A percentile compares a stretch with the other conserved stretches of the same genome.
Evolutionary conservation across 2,329 filamentous ascomycete genomes (phyloP).

Genomic region (Neoscytalidium dimidiatum): DNA sequence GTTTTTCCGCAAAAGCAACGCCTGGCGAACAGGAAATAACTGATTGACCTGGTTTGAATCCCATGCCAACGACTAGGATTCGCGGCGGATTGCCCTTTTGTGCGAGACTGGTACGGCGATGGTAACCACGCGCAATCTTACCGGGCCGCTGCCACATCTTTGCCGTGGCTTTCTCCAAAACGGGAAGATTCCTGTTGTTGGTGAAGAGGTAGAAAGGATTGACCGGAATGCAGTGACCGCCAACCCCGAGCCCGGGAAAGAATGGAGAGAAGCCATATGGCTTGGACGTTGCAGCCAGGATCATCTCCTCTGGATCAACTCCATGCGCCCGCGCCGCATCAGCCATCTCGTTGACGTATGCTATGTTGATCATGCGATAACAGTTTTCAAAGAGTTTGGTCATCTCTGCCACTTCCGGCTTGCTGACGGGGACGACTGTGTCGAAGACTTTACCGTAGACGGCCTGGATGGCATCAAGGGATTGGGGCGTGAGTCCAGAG

Average conservation of each 20-base stretch:
- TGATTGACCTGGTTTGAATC: conserved; percentile 54
- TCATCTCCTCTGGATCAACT: conserved; percentile 56
- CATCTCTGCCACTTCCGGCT: conserved; percentile 60
- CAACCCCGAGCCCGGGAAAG: conserved; percentile 53
- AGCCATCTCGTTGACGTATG: conserved; percentile 60
- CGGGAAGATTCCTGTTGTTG: conserved; percentile 44
- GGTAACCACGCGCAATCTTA: conserved; percentile 26
- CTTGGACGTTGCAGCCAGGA: conserved; percentile 50
- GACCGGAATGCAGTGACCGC: conserved; percentile 59
- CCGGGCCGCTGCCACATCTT: conserved; percentile 45
- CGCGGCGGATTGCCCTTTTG: conserved; percentile 21
- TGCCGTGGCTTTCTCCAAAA: conserved; percentile 48
- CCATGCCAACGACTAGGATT: conserved; percentile 58
- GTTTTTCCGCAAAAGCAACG: conserved; percentile 42
- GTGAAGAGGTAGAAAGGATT: conserved; percentile 57
- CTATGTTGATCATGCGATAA: conserved; percentile 57
- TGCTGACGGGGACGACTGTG: conserved; percentile 50
- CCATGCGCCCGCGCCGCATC: conserved; percentile 50
- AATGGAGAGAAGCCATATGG: conserved; percentile 55
- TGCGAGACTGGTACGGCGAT: neutral
- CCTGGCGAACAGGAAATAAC: conserved; percentile 53
- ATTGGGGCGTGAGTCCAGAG: conserved; percentile 52
- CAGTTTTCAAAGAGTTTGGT: conserved; percentile 62
- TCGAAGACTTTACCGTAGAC: conserved; percentile 54
- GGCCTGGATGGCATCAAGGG: conserved; percentile 45